A percentile compares a stretch with the other conserved stretches of the same genome.
These are phyloP conservation scores for Metschnikowia lochheadii DNA, from an alignment of 805 yeast species.

Conservation along the genomic window DNA sequence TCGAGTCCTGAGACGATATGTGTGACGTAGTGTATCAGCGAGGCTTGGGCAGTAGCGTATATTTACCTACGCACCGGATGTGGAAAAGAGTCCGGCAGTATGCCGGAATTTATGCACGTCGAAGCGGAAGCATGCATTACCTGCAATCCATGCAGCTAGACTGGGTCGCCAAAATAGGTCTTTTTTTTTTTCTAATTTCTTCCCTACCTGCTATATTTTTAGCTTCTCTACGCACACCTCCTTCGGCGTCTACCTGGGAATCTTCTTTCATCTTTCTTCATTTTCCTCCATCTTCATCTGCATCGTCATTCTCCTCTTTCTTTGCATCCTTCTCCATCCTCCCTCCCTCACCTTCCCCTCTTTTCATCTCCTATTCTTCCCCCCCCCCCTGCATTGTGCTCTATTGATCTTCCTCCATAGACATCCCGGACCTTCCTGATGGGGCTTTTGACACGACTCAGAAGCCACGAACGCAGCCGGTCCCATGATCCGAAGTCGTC, in stretches of 20 bases:
- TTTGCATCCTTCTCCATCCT: no score
- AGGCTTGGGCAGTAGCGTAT: background rate
- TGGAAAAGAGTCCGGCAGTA: background rate
- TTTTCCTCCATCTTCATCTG: no score
- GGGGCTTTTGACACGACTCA: constrained; percentile 22
- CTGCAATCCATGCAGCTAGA: background rate
- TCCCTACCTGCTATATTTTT: background rate
- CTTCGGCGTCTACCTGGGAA: background rate
- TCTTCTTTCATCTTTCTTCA: background rate
- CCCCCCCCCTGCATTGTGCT: no score
- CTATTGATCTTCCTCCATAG: no score
- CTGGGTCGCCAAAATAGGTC: background rate
- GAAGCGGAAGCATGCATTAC: background rate
- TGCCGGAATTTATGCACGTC: background rate
- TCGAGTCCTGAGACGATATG: background rate
- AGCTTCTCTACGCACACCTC: background rate
- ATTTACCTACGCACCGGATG: background rate
- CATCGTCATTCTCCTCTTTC: no score
- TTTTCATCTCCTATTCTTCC: no score
- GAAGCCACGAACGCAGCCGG: constrained; percentile 9
- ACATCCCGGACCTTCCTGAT: constrained; percentile 5
- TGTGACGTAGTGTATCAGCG: background rate
- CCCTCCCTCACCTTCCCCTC: no score
- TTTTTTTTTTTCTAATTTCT: no score
- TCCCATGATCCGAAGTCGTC: background rate